Percentiles rank a stretch among this genome's conserved stretches.
Conservation (phyloP, 306 rosid genomes). For the Citrullus colocynthis region DNA sequence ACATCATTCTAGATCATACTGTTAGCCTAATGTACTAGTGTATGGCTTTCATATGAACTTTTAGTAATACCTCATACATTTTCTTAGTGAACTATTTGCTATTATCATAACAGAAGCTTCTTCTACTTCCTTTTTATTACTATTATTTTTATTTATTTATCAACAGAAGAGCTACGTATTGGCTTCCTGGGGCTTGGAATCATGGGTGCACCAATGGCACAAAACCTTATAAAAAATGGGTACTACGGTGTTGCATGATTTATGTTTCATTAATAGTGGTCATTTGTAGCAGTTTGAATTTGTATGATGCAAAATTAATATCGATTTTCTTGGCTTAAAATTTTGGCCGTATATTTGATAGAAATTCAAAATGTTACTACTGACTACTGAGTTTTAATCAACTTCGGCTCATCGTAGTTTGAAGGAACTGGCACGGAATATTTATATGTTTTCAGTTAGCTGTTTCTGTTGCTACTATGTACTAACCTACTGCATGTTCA, state of each 20-base stretch:
- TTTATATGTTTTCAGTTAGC: neutral
- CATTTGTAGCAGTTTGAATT: neutral
- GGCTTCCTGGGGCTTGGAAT: slow-evolving; percentile 93
- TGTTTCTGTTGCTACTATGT: neutral
- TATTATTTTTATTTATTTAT: too few species aligned
- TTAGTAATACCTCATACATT: neutral
- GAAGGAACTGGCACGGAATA: neutral
- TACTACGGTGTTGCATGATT: slow-evolving; percentile 7
- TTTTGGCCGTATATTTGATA: neutral
- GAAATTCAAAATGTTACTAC: neutral
- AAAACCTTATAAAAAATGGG: slow-evolving; percentile 73
- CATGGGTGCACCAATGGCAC: slow-evolving; percentile 97
- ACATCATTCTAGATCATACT: neutral
- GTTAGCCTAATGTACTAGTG: neutral
- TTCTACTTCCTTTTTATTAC: too few species aligned
- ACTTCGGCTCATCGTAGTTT: neutral
- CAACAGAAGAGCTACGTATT: slow-evolving; percentile 27
- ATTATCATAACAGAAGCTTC: neutral
- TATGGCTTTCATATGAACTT: neutral
- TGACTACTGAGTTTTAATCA: neutral
- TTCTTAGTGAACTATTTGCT: neutral
- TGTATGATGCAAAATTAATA: neutral
- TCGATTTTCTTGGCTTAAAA: neutral
- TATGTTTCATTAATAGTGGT: neutral
- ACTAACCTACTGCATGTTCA: neutral